Conservation (phyloP, 2,329 filamentous ascomycete genomes). For the Dothideomycetes sp. region DNA sequence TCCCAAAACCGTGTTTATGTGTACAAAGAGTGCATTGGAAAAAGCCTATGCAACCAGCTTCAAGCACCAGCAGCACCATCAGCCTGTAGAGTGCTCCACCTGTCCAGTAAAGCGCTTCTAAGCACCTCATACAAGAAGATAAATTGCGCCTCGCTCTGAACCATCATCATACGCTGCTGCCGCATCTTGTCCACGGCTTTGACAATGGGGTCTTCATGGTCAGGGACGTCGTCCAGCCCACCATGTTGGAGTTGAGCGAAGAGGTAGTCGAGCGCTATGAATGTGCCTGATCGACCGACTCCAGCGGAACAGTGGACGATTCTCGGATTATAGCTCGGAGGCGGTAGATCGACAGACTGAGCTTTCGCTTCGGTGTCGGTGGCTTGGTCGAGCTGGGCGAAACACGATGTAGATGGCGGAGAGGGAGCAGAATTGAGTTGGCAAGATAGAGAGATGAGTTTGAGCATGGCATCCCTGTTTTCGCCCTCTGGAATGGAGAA, state of each 20-base stretch:
- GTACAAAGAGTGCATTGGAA: too few relatives aligned
- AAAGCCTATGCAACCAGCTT: too few relatives aligned
- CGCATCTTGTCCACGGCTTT: constrained; percentile 70
- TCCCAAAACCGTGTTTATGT: too few relatives aligned
- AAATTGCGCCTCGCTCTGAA: constrained; percentile 78
- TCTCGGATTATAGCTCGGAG: constrained; percentile 48
- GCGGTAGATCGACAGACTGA: neutral
- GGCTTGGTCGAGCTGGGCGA: neutral
- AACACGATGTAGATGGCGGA: neutral
- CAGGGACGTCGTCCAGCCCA: constrained; percentile 42
- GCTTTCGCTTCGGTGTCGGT: neutral
- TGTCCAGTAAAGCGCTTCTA: constrained; percentile 59
- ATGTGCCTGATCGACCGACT: constrained; percentile 87
- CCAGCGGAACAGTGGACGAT: constrained; percentile 69
- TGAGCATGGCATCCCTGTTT: constrained; percentile 57
- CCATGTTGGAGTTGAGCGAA: constrained; percentile 71
- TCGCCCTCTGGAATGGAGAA: constrained; percentile 67
- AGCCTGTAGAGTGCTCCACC: constrained; percentile 7
- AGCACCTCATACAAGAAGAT: constrained; percentile 82
- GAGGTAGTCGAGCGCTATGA: constrained; percentile 90
- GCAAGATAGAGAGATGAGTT: constrained; percentile 57
- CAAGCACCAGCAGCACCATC: too few relatives aligned
- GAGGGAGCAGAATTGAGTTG: constrained; percentile 38
- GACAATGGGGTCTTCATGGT: constrained; percentile 57
- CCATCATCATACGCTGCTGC: constrained; percentile 89